phyloP scores from a whole-genome alignment of 2,329 filamentous ascomycete genomes.

The Neopestalotiopsis sp. region DNA sequence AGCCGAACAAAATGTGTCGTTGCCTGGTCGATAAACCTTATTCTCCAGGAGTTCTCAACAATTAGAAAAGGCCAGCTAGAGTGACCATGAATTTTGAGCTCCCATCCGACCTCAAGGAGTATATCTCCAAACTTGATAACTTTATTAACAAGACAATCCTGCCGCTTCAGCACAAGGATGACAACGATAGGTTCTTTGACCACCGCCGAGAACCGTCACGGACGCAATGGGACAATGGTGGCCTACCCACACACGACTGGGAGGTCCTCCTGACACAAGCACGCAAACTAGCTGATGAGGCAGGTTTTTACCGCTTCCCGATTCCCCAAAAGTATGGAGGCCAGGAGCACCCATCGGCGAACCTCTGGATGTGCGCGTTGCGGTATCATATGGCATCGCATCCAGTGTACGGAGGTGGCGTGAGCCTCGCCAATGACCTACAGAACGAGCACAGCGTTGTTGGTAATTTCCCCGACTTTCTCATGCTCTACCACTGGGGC shows the following conservation, averaged over 20 bases:
- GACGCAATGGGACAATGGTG: slow-evolving; percentile 63
- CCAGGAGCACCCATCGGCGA: slow-evolving; percentile 48
- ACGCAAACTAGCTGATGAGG: slow-evolving; percentile 57
- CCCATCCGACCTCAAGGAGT: slow-evolving; percentile 24
- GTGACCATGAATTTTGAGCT: slow-evolving; percentile 25
- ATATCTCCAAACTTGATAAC: slow-evolving; percentile 57
- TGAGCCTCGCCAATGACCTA: slow-evolving; percentile 67
- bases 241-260: slow-evolving; percentile 63
- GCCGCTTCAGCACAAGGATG: slow-evolving; percentile 58
- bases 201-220: slow-evolving; percentile 66
- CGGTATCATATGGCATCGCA: slow-evolving; percentile 64
- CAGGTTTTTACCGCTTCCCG: slow-evolving; percentile 65
- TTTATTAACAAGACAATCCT: slow-evolving; percentile 58
- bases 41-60: neutral
- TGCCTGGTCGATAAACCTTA: neutral
- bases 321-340: slow-evolving; percentile 50
- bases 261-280: slow-evolving; percentile 57
- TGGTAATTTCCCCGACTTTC: slow-evolving; percentile 65
- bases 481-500: slow-evolving; percentile 68
- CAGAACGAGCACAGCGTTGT: slow-evolving; percentile 68
- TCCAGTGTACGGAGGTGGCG: slow-evolving; percentile 46
- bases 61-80: neutral
- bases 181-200: slow-evolving; percentile 70
- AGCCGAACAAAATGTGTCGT: neutral
- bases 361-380: slow-evolving; percentile 68